Conservation (phyloP, 176 grass and related monocot genomes). For the Luzula sylvatica region DNA sequence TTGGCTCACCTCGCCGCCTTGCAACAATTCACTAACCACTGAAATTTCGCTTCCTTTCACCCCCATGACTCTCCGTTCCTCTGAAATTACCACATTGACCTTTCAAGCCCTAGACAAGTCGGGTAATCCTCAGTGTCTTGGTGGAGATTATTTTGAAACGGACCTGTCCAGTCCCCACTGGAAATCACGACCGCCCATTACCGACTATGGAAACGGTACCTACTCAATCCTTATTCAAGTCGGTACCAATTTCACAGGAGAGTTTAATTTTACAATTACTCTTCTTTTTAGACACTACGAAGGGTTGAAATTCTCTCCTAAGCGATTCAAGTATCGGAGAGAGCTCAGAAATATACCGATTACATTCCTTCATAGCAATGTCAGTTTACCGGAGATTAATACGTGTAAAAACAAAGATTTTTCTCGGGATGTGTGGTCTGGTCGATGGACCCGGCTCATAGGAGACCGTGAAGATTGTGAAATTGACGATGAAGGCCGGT, state of each 20-base stretch:
- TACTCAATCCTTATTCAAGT: slow-evolving; percentile 83
- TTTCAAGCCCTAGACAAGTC: slow-evolving; percentile 56
- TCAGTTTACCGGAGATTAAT: slow-evolving; percentile 33
- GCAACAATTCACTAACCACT: slow-evolving; percentile 51
- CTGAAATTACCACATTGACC: slow-evolving; percentile 47
- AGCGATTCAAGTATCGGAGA: slow-evolving; percentile 52
- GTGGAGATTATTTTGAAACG: slow-evolving; percentile 93
- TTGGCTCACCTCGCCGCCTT: slow-evolving; percentile 46
- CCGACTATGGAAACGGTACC: slow-evolving; percentile 74
- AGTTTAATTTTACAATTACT: slow-evolving; percentile 56
- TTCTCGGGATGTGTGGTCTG: slow-evolving; percentile 41
- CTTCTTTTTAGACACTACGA: slow-evolving; percentile 88
- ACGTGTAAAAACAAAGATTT: slow-evolving; percentile 49
- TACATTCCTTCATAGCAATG: slow-evolving; percentile 26
- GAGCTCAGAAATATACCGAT: slow-evolving; percentile 46
- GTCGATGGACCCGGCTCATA: slow-evolving; percentile 76
- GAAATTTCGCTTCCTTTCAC: slow-evolving; percentile 40
- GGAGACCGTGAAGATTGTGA: slow-evolving; percentile 36
- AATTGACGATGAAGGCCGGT: slow-evolving; percentile 53
- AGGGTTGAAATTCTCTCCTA: slow-evolving; percentile 83
- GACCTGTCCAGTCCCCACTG: slow-evolving; percentile 60
- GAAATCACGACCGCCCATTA: slow-evolving; percentile 72
- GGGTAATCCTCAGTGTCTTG: slow-evolving; percentile 48
- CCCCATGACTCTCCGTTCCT: slow-evolving; percentile 22
- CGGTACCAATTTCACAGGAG: slow-evolving; percentile 41